These are phyloP conservation scores for Rhododendron williamsianum DNA, from an alignment of 148 eudicot species.

Conservation along the genomic window DNA sequence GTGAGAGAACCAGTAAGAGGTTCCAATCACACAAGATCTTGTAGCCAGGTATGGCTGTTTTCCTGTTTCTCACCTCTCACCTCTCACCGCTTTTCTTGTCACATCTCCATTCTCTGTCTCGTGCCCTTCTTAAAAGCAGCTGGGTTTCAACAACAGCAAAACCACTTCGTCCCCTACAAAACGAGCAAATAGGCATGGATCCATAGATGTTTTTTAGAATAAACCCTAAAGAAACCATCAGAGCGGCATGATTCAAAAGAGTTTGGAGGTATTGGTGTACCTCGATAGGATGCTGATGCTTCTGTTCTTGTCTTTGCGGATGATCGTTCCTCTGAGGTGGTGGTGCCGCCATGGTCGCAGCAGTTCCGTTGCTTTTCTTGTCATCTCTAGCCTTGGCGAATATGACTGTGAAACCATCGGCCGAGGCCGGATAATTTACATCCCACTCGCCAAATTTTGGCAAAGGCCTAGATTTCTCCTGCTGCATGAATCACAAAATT, in stretches of 20 bases:
- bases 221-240: not conserved
- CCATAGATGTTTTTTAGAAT: not conserved
- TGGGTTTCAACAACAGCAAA: constrained; percentile 42
- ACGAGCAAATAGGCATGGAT: not conserved
- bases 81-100: not conserved
- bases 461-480: constrained; percentile 37
- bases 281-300: not conserved
- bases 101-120: not conserved
- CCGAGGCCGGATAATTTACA: constrained; percentile 47
- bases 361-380: constrained; percentile 52
- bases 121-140: not conserved
- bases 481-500: constrained; percentile 13
- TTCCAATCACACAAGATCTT: not conserved
- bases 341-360: constrained; percentile 11
- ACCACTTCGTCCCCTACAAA: constrained; percentile 47
- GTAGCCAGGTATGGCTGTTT: not conserved
- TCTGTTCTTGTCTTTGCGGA: constrained; percentile 16
- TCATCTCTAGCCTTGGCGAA: constrained; percentile 75
- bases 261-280: not conserved
- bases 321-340: constrained; percentile 9
- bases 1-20: not conserved
- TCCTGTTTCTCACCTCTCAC: not conserved
- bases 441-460: constrained; percentile 61
- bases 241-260: not conserved
- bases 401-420: constrained; percentile 51